Percentiles rank a stretch among this genome's conserved stretches.
Evolutionary conservation across 2,329 filamentous ascomycete species (phyloP).

Genomic region (Zymoseptoria brevis): DNA sequence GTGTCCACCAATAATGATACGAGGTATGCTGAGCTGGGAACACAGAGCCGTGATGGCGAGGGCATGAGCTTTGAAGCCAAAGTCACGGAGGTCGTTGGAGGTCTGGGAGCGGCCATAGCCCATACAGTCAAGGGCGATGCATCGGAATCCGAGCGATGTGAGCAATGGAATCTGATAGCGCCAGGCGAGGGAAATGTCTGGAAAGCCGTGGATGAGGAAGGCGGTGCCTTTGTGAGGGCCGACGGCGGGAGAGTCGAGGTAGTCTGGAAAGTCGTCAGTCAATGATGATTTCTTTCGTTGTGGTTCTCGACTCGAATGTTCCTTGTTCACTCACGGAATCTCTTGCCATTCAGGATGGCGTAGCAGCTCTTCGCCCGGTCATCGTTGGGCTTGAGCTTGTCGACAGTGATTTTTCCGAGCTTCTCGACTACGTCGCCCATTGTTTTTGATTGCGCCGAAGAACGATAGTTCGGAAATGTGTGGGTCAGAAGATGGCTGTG

Average conservation of each 20-base stretch:
- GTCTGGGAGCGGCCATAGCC: slow-evolving; percentile 66
- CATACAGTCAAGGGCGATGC: slow-evolving; percentile 78
- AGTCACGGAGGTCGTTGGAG: slow-evolving; percentile 43
- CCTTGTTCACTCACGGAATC: neutral
- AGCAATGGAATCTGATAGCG: slow-evolving; percentile 78
- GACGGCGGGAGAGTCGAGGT: slow-evolving; percentile 33
- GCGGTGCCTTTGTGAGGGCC: slow-evolving; percentile 42
- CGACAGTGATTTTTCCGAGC: neutral
- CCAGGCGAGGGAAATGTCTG: slow-evolving; percentile 79
- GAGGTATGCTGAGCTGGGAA: slow-evolving; percentile 45
- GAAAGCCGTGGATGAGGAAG: slow-evolving; percentile 66
- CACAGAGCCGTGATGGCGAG: slow-evolving; percentile 70
- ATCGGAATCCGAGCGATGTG: slow-evolving; percentile 61
- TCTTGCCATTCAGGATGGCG: neutral
- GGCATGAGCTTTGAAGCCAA: slow-evolving; percentile 63
- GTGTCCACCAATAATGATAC: slow-evolving; percentile 78
- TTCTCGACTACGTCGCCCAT: neutral
- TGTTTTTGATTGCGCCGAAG: neutral
- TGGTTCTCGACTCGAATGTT: too few species aligned
- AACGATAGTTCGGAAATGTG: neutral
- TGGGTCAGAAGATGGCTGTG: neutral
- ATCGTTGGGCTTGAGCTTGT: neutral
- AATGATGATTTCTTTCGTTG: too few species aligned
- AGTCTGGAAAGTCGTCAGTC: slow-evolving; percentile 28
- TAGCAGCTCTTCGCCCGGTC: neutral